These are phyloP conservation scores for Parmelia sp. DNA, from an alignment of 495 filamentous ascomycete genomes.

Conservation along the genomic window DNA sequence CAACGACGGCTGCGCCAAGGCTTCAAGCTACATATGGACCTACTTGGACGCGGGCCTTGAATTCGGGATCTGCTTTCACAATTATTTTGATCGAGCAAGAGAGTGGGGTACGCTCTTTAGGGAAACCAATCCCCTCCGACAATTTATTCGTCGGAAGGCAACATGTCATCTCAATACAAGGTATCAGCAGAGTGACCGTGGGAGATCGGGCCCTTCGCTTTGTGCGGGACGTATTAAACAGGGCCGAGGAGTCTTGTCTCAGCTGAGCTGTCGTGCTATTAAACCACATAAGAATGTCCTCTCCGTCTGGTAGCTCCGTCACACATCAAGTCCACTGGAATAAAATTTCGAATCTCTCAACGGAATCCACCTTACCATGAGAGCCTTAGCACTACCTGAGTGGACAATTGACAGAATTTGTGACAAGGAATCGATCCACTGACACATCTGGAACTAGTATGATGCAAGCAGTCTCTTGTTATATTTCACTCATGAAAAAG, in stretches of 20 bases:
- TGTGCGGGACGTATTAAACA: not conserved
- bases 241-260: not conserved
- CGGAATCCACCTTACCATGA: not conserved
- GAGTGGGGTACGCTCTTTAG: not conserved
- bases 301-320: too few species aligned
- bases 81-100: not conserved
- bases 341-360: not conserved
- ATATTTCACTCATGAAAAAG: too few species aligned
- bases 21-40: conserved; percentile 52
- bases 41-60: too few species aligned
- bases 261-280: not conserved
- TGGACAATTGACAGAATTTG: not conserved
- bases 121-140: too few species aligned
- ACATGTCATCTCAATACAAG: not conserved
- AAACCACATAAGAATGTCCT: not conserved
- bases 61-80: too few species aligned
- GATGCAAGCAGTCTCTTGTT: not conserved
- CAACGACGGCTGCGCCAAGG: conserved; percentile 41
- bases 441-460: not conserved
- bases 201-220: not conserved
- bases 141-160: not conserved
- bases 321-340: too few species aligned
- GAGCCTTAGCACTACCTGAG: not conserved
- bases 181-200: too few species aligned
- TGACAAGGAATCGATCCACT: not conserved